A percentile compares a stretch with the other conserved stretches of the same genome.
phyloP scores from a whole-genome alignment of 257 asterid genomes.

The Eucommia ulmoides region DNA sequence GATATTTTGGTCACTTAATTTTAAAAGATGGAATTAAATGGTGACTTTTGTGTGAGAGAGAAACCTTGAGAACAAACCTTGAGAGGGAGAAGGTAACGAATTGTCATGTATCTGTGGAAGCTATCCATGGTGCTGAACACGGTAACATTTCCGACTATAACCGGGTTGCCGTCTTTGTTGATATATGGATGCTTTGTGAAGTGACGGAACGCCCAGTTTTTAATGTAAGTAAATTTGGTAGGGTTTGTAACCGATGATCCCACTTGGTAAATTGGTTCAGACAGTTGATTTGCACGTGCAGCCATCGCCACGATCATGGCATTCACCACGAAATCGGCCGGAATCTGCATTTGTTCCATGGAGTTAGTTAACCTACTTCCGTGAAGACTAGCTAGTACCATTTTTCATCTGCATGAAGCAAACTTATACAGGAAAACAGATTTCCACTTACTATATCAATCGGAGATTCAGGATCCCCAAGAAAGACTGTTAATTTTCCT shows the following conservation, averaged over 20 bases:
- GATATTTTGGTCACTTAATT: no score
- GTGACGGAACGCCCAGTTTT: conserved; percentile 8
- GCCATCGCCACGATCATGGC: conserved; percentile 14
- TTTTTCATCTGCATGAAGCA: no score
- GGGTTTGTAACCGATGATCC: conserved; percentile 15
- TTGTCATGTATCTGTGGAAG: conserved; percentile 22
- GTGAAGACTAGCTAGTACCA: no score
- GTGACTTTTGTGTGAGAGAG: no score
- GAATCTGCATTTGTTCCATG: no score
- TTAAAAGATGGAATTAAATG: no score
- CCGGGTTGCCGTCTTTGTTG: conserved; percentile 23
- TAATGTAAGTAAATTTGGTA: not conserved
- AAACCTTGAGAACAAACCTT: conserved; percentile 23
- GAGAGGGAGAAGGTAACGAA: conserved; percentile 20
- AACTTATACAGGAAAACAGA: not conserved
- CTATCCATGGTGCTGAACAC: conserved; percentile 20
- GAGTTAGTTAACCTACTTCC: no score
- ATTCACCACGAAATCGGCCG: conserved; percentile 18
- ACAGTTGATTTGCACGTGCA: conserved; percentile 13
- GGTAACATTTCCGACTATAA: conserved; percentile 18
- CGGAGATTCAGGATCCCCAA: not conserved
- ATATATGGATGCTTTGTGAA: conserved; percentile 18
- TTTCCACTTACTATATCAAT: conserved; percentile 2
- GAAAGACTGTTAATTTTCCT: not conserved
- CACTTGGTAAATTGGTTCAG: conserved; percentile 11